Percentiles rank a stretch among this genome's conserved stretches.
Conservation (phyloP, 1,139 yeast genomes). For the Yarrowia galli region DNA sequence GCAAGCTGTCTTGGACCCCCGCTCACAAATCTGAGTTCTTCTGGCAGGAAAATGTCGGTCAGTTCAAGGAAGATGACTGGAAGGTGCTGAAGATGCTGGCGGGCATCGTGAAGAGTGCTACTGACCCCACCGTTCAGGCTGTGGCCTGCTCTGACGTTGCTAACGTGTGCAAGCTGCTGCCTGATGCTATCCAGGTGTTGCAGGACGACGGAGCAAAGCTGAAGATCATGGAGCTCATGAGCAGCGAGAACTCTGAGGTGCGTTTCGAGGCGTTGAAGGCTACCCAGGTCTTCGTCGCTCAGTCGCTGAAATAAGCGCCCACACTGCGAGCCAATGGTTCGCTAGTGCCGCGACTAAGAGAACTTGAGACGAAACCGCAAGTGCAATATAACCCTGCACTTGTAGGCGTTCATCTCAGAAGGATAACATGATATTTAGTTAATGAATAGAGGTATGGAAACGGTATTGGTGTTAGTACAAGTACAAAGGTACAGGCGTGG, state of each 20-base stretch:
- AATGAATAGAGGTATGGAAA: constrained; percentile 26
- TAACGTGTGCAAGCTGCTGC: constrained; percentile 68
- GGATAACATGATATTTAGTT: constrained; percentile 27
- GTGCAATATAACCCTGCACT: constrained; percentile 19
- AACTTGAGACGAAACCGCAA: not conserved
- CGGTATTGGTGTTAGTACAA: too few species aligned
- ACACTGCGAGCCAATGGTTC: not conserved
- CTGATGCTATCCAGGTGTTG: constrained; percentile 61
- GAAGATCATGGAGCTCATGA: constrained; percentile 84
- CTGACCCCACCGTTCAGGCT: constrained; percentile 53
- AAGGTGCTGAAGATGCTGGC: constrained; percentile 67
- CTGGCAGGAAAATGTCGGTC: constrained; percentile 82
- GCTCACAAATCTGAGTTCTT: constrained; percentile 87
- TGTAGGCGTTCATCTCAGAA: not conserved
- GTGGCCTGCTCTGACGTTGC: constrained; percentile 79
- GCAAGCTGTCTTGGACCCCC: constrained; percentile 87
- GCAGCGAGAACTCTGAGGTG: constrained; percentile 82
- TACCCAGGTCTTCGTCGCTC: constrained; percentile 89
- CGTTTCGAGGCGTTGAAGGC: constrained; percentile 95
- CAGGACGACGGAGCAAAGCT: constrained; percentile 66
- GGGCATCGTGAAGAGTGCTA: constrained; percentile 47
- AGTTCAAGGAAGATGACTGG: constrained; percentile 81
- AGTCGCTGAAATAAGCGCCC: constrained; percentile 58
- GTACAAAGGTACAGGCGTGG: too few species aligned
- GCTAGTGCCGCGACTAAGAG: not conserved